A percentile compares a stretch with the other conserved stretches of the same genome.
phyloP scores from a whole-genome alignment of 805 yeast genomes.

The Ogataea kodamae region DNA sequence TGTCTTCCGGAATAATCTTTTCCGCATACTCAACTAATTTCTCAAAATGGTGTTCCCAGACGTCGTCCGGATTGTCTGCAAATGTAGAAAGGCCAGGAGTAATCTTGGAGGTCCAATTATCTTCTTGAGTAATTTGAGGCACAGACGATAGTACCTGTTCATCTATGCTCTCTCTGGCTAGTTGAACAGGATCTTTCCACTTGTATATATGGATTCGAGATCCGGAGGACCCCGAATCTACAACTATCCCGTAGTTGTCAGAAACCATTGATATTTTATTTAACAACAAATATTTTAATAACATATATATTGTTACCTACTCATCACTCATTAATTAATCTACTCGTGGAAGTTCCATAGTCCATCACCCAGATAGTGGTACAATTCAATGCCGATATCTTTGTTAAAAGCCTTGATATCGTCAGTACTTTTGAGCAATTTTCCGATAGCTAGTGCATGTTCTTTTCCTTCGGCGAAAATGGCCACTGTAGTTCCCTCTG shows the following conservation, averaged over 20 bases:
- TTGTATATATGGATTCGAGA: slow-evolving; percentile 80
- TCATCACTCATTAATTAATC: slow-evolving; percentile 6
- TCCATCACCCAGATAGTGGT: slow-evolving; percentile 87
- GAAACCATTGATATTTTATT: slow-evolving; percentile 9
- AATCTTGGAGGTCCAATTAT: slow-evolving; percentile 68
- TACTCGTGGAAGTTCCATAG: slow-evolving; percentile 55
- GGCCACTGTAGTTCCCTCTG: slow-evolving; percentile 68
- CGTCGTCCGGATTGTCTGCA: slow-evolving; percentile 45
- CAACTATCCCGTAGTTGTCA: slow-evolving; percentile 71
- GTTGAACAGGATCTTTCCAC: slow-evolving; percentile 58
- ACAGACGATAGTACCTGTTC: slow-evolving; percentile 47
- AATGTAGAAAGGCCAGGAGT: slow-evolving; percentile 82
- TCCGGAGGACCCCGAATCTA: slow-evolving; percentile 96
- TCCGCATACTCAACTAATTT: slow-evolving; percentile 67
- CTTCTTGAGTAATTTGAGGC: slow-evolving; percentile 61
- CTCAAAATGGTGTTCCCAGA: slow-evolving; percentile 72
- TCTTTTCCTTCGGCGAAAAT: slow-evolving; percentile 93
- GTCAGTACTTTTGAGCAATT: slow-evolving; percentile 79
- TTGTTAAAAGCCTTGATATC: slow-evolving; percentile 81
- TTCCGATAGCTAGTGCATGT: slow-evolving; percentile 87
- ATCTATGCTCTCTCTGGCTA: slow-evolving; percentile 33
- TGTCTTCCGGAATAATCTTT: slow-evolving; percentile 59
- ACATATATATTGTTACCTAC: not conserved
- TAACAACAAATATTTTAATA: slow-evolving; percentile 2
- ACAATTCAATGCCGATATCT: slow-evolving; percentile 83